phyloP scores from a whole-genome alignment of 495 filamentous ascomycete species.

The Cercophora samala region DNA sequence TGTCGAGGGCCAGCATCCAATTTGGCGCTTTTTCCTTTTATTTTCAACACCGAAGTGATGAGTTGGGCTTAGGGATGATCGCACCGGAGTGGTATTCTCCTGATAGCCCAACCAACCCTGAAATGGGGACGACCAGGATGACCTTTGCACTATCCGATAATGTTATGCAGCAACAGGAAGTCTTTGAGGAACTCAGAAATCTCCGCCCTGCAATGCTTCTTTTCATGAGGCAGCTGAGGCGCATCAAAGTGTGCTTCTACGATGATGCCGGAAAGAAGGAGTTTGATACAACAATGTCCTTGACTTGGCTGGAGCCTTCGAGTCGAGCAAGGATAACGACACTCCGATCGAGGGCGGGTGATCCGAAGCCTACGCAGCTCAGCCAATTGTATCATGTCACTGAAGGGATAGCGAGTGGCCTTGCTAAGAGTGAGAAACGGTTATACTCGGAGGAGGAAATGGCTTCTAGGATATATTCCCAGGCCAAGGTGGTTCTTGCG shows the following conservation, averaged over 20 bases:
- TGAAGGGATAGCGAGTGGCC: constrained; percentile 15
- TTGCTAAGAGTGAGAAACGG: constrained; percentile 35
- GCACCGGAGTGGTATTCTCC: constrained; percentile 33
- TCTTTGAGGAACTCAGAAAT: constrained; percentile 32
- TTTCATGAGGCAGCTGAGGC: constrained; percentile 38
- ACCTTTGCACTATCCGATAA: constrained; percentile 35
- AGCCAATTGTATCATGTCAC: constrained; percentile 23
- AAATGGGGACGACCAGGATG: constrained; percentile 29
- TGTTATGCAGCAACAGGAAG: constrained; percentile 13
- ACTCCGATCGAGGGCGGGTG: too few species aligned
- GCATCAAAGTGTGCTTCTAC: constrained; percentile 31
- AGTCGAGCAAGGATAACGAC: background rate
- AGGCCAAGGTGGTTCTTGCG: constrained; percentile 37
- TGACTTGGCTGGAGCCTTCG: background rate
- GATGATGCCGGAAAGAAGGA: constrained; percentile 13
- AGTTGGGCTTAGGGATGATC: constrained; percentile 47
- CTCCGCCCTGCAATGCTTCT: constrained; percentile 37
- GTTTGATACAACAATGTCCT: background rate
- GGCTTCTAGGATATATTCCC: constrained; percentile 28
- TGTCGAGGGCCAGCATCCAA: constrained; percentile 46
- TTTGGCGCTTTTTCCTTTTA: constrained; percentile 47
- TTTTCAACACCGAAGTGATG: constrained; percentile 33
- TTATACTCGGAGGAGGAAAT: constrained; percentile 25
- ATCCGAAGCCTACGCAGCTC: background rate
- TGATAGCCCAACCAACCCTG: constrained; percentile 1